These are phyloP conservation scores for Clonostachys sp. DNA, from an alignment of 2,329 filamentous ascomycete species.

Conservation along the genomic window DNA sequence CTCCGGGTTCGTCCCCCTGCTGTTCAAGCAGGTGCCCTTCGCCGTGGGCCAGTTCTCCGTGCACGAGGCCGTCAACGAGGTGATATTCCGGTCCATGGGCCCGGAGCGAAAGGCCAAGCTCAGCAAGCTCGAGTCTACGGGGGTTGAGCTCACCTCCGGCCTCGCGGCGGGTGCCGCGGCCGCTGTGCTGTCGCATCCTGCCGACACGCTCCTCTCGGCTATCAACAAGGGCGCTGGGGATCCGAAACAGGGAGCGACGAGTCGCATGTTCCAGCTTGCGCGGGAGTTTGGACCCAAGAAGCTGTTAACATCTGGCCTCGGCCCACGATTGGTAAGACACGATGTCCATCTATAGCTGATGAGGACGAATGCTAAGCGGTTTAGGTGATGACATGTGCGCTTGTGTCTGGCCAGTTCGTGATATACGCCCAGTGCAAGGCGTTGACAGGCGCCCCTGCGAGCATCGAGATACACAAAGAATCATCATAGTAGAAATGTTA, in stretches of 20 bases:
- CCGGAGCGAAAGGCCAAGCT: constrained; percentile 60
- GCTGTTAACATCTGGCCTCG: constrained; percentile 40
- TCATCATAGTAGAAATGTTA: constrained; percentile 2
- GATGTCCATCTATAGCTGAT: no score
- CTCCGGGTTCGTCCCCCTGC: constrained; percentile 81
- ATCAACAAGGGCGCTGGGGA: constrained; percentile 52
- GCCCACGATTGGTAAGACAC: constrained; percentile 30
- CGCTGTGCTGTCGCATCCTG: constrained; percentile 83
- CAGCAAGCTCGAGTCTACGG: constrained; percentile 68
- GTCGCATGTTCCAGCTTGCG: constrained; percentile 46
- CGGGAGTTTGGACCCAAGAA: constrained; percentile 44
- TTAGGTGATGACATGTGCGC: constrained; percentile 43
- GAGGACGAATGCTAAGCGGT: neutral
- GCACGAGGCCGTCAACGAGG: constrained; percentile 82
- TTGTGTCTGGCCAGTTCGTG: constrained; percentile 49
- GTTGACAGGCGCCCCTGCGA: constrained; percentile 42
- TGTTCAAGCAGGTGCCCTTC: constrained; percentile 89
- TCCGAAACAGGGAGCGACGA: constrained; percentile 38
- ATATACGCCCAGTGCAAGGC: constrained; percentile 52
- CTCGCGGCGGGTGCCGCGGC: constrained; percentile 85
- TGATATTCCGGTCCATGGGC: constrained; percentile 67
- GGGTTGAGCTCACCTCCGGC: constrained; percentile 81
- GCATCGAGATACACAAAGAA: constrained; percentile 51
- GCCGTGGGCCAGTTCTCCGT: constrained; percentile 94
- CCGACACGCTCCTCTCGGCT: constrained; percentile 59